Base-by-base conservation (phyloP, 305 asterid species). In the Petunia hybrid region DNA sequence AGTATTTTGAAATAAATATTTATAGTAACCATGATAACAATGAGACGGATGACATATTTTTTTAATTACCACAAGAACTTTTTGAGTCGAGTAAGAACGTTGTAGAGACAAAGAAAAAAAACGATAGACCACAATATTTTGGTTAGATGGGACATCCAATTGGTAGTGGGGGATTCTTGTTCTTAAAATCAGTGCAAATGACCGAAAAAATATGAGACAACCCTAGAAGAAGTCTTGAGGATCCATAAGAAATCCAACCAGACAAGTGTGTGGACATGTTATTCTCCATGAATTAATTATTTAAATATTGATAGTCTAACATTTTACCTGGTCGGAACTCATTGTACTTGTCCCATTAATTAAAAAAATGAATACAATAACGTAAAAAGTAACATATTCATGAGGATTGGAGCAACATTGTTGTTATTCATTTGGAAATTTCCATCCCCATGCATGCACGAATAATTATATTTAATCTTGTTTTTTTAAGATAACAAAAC, bases 401-500 rank as follows among this genome's bases (percentile, higher is more conserved):
- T 31, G 61, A 71, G 77, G 61, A 71, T 71, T 71, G 61, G 60
- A 46, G 61, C 77, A 71, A 1, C 77, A 46, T 31, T 71, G 77
- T 71, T 71, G 31, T 16, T 48, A 71, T 71, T 71, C 43, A 46
- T 71, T 71, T 71, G 77, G 43, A 71, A 71, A 71, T 71, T 71
- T 71, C 61, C 1, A 71, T 71, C 77, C 77, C 43, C 77, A 71
- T 71, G 61, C 77, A 71, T 71, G 77, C 61, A 71, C 43, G 45
- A 71, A 31, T 71, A 71, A 35, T 48, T 31, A 46, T 12, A 48
- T 71, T 46, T 71, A 71, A 71, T 12, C 3, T 22, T 22, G 31
- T 22, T 71, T 31, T 71, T 46, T 6, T 70, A n/a, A 71, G 12
- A 46, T 71, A 31, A 31, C 31, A 46, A 69, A 71, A 7, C 61